Base-by-base conservation (phyloP, 495 filamentous ascomycete species). In the Darksidea phi region DNA sequence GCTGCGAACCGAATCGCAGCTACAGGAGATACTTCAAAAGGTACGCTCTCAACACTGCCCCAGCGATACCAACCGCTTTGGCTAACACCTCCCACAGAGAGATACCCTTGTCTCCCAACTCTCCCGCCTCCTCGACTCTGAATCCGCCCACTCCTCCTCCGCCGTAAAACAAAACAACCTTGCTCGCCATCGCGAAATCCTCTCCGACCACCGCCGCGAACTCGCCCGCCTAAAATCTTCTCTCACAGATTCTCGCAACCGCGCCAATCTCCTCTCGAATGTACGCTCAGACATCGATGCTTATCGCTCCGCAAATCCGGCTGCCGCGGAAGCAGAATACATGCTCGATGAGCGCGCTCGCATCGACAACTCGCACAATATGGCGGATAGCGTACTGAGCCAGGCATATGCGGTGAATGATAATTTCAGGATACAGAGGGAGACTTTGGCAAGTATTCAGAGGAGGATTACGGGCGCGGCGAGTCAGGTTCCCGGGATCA, bases 371-470 rank as follows among this genome's bases (percentile, higher is more conserved):
- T 92, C 88, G 68, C 86, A 97, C 70, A 87, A 84, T 51, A 82
- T 94, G 74, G 88, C 89, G 38, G 94, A 99, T 70, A 86, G 85
- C 54, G 91, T 99, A 42, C 78, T 99, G 59, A 93, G 88, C 74
- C 95, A 97, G 80, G 94, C 94, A 24, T 97, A 99, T 77, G 91
- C 93, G 20, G 91, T 97, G 55, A 94, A 95, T 72, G 90, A 97
- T 78, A 88, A 80, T 67, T 97, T 99, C 72, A 83, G 83, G 13
- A 60, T 89, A 48, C 95, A 99, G 80, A 78, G 91, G 24, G 91
- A 96, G 78, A 89, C 84, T 42, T 76, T 99, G 26, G 81, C 84
- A 50, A 92, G 81, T 72, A 90, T 99, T 55, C 93, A 96, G 71
- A 76, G 93, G 57, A 79, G 93, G 62, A 96, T 97, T 71, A 88